These are phyloP conservation scores for Macadamia integrifolia DNA, from an alignment of 164 flowering plant genomes.

Conservation along the genomic window DNA sequence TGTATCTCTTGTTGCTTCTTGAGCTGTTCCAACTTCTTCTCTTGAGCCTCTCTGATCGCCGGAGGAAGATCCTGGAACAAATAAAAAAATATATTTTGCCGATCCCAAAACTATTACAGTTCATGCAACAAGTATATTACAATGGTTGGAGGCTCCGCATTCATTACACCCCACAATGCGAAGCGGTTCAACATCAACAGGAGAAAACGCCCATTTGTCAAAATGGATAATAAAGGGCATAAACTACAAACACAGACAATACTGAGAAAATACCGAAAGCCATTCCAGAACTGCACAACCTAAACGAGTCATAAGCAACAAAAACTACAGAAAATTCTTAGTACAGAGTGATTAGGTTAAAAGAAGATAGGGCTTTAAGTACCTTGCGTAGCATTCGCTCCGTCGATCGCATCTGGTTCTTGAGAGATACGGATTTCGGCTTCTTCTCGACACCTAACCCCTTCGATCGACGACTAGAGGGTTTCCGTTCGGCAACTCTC, in stretches of 20 bases:
- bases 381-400: constrained; percentile 90
- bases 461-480: constrained; percentile 42
- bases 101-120: not conserved
- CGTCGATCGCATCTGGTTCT: constrained; percentile 86
- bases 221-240: no score
- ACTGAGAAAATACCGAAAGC: not conserved
- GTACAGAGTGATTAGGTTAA: no score
- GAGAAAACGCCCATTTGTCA: not conserved
- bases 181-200: not conserved
- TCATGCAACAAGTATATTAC: not conserved
- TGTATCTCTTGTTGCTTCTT: constrained; percentile 79
- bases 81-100: constrained; percentile 5
- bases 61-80: constrained; percentile 57
- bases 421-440: constrained; percentile 65
- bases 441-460: constrained; percentile 46
- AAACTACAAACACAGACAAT: not conserved
- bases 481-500: constrained; percentile 40
- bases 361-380: constrained; percentile 3
- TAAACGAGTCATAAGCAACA: not conserved
- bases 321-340: not conserved
- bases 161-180: not conserved
- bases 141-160: not conserved
- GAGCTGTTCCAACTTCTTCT: constrained; percentile 68
- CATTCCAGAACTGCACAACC: constrained; percentile 2
- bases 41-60: constrained; percentile 68